Evolutionary conservation across 768 basidiomycete species (phyloP), one percentile per base, ranked within the genome.

Genomic region (Lenzites betulinus): DNA sequence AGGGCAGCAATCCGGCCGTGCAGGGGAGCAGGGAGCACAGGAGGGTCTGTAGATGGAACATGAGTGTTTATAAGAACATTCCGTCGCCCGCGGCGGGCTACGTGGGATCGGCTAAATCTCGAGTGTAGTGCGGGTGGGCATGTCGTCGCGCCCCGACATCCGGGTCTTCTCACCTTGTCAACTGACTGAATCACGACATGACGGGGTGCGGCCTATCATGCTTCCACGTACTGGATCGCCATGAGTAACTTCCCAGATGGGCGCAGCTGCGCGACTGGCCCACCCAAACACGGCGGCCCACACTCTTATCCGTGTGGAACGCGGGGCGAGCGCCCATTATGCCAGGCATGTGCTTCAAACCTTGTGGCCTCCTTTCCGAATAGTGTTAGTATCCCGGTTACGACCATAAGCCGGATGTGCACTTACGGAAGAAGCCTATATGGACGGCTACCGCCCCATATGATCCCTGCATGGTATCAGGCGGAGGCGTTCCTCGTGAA

Each of bases 41-140:
- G 18, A 39, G 23, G 13, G 6, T 47, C 28, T 50, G 56, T 22
- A 41, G 39, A 20, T 30, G 41, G 25, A 36, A 58, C 48, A 47
- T 35, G 48, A 50, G 56, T 50, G 51, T 49, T 61, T 61, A 61
- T 61, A 55, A 43, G 48, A 28, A 41, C 47, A 28, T 15, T 7
- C n/a, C 28, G 59, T 30, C 25, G 59, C 46, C 52, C 59, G 44
- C 25, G 28, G 52, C 28, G 20, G 41, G 39, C 46, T 59, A 63
- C 57, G 66, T 66, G 64, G 56, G 65, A 67, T 54, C 66, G 67
- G 67, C 58, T 59, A 67, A 71, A 68, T 68, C 68, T 69, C 68
- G 68, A 66, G 57, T 63, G 58, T 62, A 59, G 64, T 57, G 42
- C 60, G 67, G 50, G 54, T 52, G 60, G 53, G 59, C 49, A 57